Evolutionary conservation across 768 basidiomycete genomes (phyloP).

Genomic region (Russula sp.): DNA sequence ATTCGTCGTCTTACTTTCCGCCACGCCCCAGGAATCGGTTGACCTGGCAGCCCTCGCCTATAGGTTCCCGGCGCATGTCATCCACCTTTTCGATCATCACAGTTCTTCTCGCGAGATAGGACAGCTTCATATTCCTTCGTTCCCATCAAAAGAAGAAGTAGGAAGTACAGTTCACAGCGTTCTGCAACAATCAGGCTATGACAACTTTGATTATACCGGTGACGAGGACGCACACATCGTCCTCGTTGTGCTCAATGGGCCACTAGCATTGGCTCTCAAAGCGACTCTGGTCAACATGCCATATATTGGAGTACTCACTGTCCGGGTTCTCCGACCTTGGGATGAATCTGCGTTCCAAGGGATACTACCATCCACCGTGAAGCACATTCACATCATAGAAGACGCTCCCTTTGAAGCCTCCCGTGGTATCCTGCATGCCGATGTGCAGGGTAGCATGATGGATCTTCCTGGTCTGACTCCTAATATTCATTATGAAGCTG

Average conservation of each 20-base stretch:
- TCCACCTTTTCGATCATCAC: slow-evolving; percentile 90
- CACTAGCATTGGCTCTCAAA: slow-evolving; percentile 60
- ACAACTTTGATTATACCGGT: slow-evolving; percentile 73
- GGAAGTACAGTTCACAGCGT: slow-evolving; percentile 41
- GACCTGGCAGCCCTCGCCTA: slow-evolving; percentile 78
- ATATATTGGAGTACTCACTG: slow-evolving; percentile 60
- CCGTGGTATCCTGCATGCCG: slow-evolving; percentile 63
- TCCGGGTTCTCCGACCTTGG: slow-evolving; percentile 86
- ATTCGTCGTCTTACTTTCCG: slow-evolving; percentile 71
- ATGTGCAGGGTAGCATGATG: slow-evolving; percentile 60
- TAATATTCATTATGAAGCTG: slow-evolving; percentile 48
- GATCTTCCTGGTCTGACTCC: slow-evolving; percentile 33
- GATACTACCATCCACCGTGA: slow-evolving; percentile 53
- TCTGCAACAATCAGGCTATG: slow-evolving; percentile 54
- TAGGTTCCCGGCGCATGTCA: slow-evolving; percentile 61
- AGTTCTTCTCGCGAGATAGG: slow-evolving; percentile 72
- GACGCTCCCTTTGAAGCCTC: slow-evolving; percentile 61
- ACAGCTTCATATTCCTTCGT: slow-evolving; percentile 40
- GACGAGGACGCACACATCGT: slow-evolving; percentile 56
- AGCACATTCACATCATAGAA: slow-evolving; percentile 65
- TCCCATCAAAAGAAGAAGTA: slow-evolving; percentile 31
- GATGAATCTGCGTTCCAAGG: slow-evolving; percentile 54
- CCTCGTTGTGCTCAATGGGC: slow-evolving; percentile 70
- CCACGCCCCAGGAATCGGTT: slow-evolving; percentile 75
- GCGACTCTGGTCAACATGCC: slow-evolving; percentile 39